A percentile compares a stretch with the other conserved stretches of the same genome.
Evolutionary conservation across 1,139 yeast species (phyloP).

Genomic region (Arxiozyma slooffiae): DNA sequence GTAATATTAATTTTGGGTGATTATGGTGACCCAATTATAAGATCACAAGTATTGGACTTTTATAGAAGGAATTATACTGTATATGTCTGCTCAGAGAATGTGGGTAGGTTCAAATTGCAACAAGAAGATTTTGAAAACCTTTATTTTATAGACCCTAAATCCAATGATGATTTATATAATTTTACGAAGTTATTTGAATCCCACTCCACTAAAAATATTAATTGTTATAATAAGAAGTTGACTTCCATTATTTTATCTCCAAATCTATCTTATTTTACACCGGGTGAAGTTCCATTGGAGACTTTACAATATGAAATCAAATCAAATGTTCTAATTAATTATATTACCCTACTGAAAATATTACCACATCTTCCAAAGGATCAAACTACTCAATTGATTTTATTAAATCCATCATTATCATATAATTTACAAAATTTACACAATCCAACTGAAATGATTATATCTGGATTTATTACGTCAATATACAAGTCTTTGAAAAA

Average conservation of each 20-base stretch:
- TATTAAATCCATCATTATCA: slow-evolving; percentile 27
- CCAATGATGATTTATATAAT: slow-evolving; percentile 16
- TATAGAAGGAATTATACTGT: slow-evolving; percentile 28
- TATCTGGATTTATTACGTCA: slow-evolving; percentile 22
- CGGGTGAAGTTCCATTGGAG: slow-evolving; percentile 20
- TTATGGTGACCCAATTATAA: slow-evolving; percentile 29
- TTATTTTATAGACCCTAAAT: slow-evolving; percentile 21
- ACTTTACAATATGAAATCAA: slow-evolving; percentile 20
- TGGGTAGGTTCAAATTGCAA: slow-evolving; percentile 14
- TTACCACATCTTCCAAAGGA: slow-evolving; percentile 17
- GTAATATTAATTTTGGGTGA: slow-evolving; percentile 24
- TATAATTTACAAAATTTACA: slow-evolving; percentile 18
- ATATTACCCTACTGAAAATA: slow-evolving; percentile 16
- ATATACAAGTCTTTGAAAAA: slow-evolving; percentile 16
- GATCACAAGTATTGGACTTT: slow-evolving; percentile 29
- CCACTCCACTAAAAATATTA: not conserved
- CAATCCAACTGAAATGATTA: slow-evolving; percentile 23
- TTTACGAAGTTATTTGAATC: slow-evolving; percentile 12
- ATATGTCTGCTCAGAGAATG: slow-evolving; percentile 26
- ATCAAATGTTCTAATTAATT: slow-evolving; percentile 19
- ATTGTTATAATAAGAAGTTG: slow-evolving; percentile 2
- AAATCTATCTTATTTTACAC: slow-evolving; percentile 25
- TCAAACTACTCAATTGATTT: slow-evolving; percentile 17
- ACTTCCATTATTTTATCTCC: slow-evolving; percentile 28
- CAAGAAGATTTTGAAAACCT: slow-evolving; percentile 28